phyloP scores from a whole-genome alignment of 2,329 filamentous ascomycete species.

The Rhynchosporium graminicola region DNA sequence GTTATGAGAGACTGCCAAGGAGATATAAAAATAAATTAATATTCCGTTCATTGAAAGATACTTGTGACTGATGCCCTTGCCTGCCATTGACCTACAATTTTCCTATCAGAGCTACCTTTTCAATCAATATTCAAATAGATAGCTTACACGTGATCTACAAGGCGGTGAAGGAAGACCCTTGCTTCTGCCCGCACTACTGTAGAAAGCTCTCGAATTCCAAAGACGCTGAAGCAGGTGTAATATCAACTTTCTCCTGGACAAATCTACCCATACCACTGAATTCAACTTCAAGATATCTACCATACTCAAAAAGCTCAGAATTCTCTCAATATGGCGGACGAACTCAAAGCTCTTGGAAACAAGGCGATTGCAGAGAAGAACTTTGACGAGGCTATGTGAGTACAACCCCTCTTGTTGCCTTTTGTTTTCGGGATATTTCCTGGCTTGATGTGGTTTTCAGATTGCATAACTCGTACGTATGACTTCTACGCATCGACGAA shows the following conservation, averaged over 20 bases:
- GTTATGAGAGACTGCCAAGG: not conserved
- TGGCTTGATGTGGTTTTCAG: not conserved
- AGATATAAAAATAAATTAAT: conserved; percentile 18
- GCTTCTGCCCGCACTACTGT: not conserved
- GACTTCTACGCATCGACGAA: not conserved
- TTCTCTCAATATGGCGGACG: conserved; percentile 53
- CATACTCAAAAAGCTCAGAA: not conserved
- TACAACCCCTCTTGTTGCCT: conserved; percentile 39
- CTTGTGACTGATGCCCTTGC: not conserved
- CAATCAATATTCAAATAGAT: too few species aligned
- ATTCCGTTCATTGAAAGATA: not conserved
- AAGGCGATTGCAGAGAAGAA: conserved; percentile 98
- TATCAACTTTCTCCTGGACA: too few species aligned
- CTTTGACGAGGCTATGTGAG: conserved; percentile 92
- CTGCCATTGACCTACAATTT: not conserved
- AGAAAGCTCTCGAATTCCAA: conserved; percentile 15
- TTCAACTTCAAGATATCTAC: not conserved
- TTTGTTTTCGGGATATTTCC: conserved; percentile 11
- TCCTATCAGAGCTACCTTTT: not conserved
- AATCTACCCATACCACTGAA: too few species aligned
- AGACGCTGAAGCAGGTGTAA: not conserved
- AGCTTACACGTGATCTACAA: not conserved
- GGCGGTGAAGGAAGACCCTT: conserved; percentile 3
- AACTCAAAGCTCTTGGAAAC: conserved; percentile 97
- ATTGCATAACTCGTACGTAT: not conserved